Percentiles rank a stretch among this genome's conserved stretches.
Conservation (phyloP, 768 basidiomycete genomes). For the Xanthoconium stramineum region DNA sequence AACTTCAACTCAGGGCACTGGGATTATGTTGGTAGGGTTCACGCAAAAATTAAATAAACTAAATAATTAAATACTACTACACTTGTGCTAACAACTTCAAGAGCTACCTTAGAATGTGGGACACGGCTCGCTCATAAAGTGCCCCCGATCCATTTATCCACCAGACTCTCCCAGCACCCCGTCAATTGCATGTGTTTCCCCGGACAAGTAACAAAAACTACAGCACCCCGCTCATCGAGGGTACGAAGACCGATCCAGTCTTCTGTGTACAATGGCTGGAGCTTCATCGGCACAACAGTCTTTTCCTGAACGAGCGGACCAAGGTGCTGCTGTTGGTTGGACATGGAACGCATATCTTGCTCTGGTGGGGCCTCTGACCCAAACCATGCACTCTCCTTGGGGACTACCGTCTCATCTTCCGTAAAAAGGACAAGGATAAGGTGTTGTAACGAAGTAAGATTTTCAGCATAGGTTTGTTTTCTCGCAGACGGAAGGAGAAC, state of each 20-base stretch:
- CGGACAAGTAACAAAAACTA: constrained; percentile 61
- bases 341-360: constrained; percentile 24
- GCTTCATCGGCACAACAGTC: constrained; percentile 64
- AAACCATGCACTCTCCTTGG: constrained; percentile 87
- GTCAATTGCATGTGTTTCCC: constrained; percentile 75
- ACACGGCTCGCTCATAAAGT: neutral
- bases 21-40: too few relatives aligned
- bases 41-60: too few relatives aligned
- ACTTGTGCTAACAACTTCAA: too few relatives aligned
- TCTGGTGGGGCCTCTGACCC: constrained; percentile 56
- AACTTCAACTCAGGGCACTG: too few relatives aligned
- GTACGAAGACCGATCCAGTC: constrained; percentile 79
- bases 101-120: constrained; percentile 3
- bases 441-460: constrained; percentile 58
- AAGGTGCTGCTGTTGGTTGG: constrained; percentile 12
- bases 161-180: constrained; percentile 58
- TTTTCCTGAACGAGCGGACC: constrained; percentile 17
- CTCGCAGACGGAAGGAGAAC: constrained; percentile 37
- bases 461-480: constrained; percentile 58
- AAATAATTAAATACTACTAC: too few relatives aligned
- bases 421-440: constrained; percentile 75
- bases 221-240: constrained; percentile 63
- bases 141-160: constrained; percentile 40
- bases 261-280: constrained; percentile 68
- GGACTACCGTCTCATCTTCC: constrained; percentile 72